Conservation (phyloP, 306 rosid species). For the Urtica urens region DNA sequence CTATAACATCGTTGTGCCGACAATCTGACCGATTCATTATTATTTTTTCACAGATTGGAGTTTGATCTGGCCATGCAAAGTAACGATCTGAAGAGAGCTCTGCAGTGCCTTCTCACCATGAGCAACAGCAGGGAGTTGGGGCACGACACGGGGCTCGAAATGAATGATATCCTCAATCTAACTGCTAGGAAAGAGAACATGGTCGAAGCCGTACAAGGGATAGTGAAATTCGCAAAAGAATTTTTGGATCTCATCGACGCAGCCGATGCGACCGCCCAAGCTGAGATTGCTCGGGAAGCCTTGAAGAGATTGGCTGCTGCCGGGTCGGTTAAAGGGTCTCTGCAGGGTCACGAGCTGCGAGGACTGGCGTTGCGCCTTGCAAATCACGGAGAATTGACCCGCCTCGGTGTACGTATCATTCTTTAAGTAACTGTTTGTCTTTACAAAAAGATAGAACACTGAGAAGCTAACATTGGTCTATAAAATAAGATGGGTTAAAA, state of each 20-base stretch:
- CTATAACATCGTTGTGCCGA: neutral
- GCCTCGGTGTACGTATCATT: constrained; percentile 60
- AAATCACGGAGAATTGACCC: constrained; percentile 92
- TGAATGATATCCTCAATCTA: constrained; percentile 87
- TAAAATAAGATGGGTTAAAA: no score
- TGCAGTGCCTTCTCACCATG: constrained; percentile 97
- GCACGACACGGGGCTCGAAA: constrained; percentile 70
- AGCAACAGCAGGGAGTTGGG: constrained; percentile 96
- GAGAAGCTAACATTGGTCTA: no score
- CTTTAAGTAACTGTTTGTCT: no score
- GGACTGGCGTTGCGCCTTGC: constrained; percentile 89
- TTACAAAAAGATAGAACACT: no score
- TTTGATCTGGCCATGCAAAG: constrained; percentile 98
- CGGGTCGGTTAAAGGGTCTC: constrained; percentile 86
- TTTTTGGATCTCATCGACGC: constrained; percentile 97
- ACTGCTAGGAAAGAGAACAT: constrained; percentile 66
- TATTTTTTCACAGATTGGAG: constrained; percentile 55
- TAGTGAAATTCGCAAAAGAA: constrained; percentile 84
- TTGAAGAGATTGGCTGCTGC: constrained; percentile 93
- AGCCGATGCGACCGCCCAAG: constrained; percentile 98
- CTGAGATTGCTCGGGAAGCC: constrained; percentile 96
- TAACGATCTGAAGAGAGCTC: constrained; percentile 93
- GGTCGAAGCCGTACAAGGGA: constrained; percentile 88
- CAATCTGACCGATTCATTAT: neutral
- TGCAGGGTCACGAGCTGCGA: constrained; percentile 82